Evolutionary conservation across 805 yeast genomes (phyloP).

Genomic region (Kazachstania psychrophila): DNA sequence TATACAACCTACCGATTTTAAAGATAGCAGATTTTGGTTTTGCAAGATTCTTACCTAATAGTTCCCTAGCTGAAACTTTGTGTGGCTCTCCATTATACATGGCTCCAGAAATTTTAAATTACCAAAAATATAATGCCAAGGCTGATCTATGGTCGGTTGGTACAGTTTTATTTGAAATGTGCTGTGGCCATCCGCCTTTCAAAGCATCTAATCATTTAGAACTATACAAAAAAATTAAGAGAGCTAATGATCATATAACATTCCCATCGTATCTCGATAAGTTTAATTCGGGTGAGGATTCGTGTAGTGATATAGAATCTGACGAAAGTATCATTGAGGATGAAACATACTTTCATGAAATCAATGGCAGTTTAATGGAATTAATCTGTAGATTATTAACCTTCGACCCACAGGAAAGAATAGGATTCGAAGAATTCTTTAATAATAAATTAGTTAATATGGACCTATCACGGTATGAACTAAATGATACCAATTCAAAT

Average conservation of each 20-base stretch:
- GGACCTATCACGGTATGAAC: slow-evolving; percentile 35
- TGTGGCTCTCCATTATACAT: slow-evolving; percentile 97
- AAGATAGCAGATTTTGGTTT: slow-evolving; percentile 97
- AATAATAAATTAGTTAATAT: slow-evolving; percentile 53
- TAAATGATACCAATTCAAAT: slow-evolving; percentile 36
- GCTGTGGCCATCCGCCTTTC: slow-evolving; percentile 94
- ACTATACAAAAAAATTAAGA: slow-evolving; percentile 75
- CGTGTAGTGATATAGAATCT: not conserved
- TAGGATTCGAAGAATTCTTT: slow-evolving; percentile 84
- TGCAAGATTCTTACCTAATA: slow-evolving; percentile 86
- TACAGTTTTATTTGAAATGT: slow-evolving; percentile 91
- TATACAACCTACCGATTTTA: slow-evolving; percentile 81
- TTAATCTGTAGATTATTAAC: slow-evolving; percentile 70
- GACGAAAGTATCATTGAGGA: not conserved
- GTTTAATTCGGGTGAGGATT: not conserved
- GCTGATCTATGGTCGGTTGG: slow-evolving; percentile 99
- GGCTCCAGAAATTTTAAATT: slow-evolving; percentile 95
- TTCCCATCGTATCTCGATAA: slow-evolving; percentile 55
- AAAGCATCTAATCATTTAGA: slow-evolving; percentile 90
- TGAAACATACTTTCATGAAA: slow-evolving; percentile 27
- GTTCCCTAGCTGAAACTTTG: slow-evolving; percentile 91
- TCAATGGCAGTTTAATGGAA: slow-evolving; percentile 54
- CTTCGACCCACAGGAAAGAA: slow-evolving; percentile 78
- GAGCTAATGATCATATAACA: slow-evolving; percentile 62
- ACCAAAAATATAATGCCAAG: slow-evolving; percentile 92